Base-by-base conservation (phyloP, 495 filamentous ascomycete species). In the Margaritispora aquatica region DNA sequence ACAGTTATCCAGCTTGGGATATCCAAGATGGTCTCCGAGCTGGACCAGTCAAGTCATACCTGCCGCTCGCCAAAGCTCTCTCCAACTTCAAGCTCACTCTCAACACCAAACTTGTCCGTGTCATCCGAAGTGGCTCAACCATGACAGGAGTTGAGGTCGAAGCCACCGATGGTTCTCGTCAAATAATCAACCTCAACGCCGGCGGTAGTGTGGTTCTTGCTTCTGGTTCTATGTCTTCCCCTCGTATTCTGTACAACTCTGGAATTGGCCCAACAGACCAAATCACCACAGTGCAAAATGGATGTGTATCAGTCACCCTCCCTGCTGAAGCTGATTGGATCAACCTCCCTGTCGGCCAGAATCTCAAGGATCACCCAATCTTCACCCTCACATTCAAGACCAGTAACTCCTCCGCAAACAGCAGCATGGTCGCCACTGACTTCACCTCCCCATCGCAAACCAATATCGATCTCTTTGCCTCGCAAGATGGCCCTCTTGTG, bases 21-120 rank as follows among this genome's bases (percentile, higher is more conserved):
- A 85, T 83, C 71, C 70, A 75, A 27, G 71, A 81, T 49, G 85
- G 83, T 38, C 75, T 86, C 70, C 80, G 87, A 57, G 83, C 83
- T 34, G 87, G 88, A 10, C 88, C 86, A 48, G 71, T 89, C 60
- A 81, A 80, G 8, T 89, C 87, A 2, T 92, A 90, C 70, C 80
- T 90, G 8, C 78, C 83, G 31, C 79, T 75, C 26, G 86, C 86
- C 36, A 74, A 78, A 65, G 71, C 69, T 36, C 74, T 80, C 27
- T 65, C 68, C 27, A 88, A 89, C 75, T 90, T 92, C 74, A 74
- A 80, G 34, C 69, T 92, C 49, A 78, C 79, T 66, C 78, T 81
- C 60, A 80, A 83, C 65, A 85, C 85, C 44, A 74, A 77, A 20
- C 86, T 89, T 47, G 75, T 79, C 60, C 80, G 86, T n/a, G 75